Evolutionary conservation across 2,329 filamentous ascomycete genomes (phyloP), one percentile per base, ranked within the genome.

Genomic region (Cladophialophora bantiana): DNA sequence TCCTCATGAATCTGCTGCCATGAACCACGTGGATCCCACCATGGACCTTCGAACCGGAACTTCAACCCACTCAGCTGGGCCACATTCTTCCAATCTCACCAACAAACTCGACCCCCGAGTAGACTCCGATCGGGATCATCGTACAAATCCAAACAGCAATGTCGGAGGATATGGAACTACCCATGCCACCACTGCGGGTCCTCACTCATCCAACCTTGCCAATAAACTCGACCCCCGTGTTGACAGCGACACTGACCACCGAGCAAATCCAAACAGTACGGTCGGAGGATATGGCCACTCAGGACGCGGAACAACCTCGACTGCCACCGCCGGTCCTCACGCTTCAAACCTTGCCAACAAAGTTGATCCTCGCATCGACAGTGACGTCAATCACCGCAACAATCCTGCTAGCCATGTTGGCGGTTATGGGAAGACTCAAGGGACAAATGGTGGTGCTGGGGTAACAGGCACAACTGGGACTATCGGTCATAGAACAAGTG

Each of bases 1-100:
- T n/a, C 9, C 65, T 56, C 59, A 58, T 56, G 32, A 26, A 4
- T 20, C 32, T 15, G 18, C n/a, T n/a, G 35, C 57, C 20, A 7
- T 9, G 12, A 59, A 59, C 36, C 32, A 12, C 31, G 10, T 50
- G 10, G 57, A 59, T 20, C 57, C 57, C 13, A 59, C 38, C 13
- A 18, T 48, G 6, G 40, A 59, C 18, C 20, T 13, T 15, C 32
- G 32, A 9, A 59, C 62, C 4, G 59, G 59, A 10, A 45, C 40
- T 18, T 34, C 26, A 10, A 55, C 31, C 7, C 36, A 31, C 56
- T 59, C 52, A 31, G 64, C 73, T 45, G 83, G 83, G 7, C 80
- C 81, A 15, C 83, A 86, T 73, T 71, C 68, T 63, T 79, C 78
- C 7, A 79, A 80, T 56, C 10, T 77, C 12, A 75, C 78, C 20